phyloP scores from a whole-genome alignment of 805 yeast species.

The Wickerhamiella vanderwaltii region DNA sequence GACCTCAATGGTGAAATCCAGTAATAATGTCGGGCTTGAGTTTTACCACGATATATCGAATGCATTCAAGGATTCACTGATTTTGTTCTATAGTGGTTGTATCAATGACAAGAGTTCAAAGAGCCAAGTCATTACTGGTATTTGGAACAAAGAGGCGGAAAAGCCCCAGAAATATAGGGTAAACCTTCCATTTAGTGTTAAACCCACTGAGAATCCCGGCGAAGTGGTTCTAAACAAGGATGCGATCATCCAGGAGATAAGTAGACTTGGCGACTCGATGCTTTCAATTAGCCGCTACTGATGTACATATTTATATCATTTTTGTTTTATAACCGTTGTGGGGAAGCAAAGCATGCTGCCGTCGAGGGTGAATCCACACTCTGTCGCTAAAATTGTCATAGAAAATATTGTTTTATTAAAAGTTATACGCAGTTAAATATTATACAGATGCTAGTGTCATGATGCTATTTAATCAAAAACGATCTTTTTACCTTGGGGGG shows the following conservation, averaged over 20 bases:
- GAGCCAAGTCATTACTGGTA: constrained; percentile 56
- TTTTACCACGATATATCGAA: constrained; percentile 48
- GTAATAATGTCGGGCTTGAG: constrained; percentile 49
- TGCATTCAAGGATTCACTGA: constrained; percentile 52
- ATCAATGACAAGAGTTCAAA: constrained; percentile 29
- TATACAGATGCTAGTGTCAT: background rate
- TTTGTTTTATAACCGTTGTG: background rate
- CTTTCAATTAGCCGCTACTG: constrained; percentile 19
- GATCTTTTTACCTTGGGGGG: constrained; percentile 21
- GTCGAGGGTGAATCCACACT: no score
- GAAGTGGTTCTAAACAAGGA: constrained; percentile 45
- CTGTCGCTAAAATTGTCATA: no score
- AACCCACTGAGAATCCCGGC: constrained; percentile 22
- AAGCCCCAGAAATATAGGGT: constrained; percentile 62
- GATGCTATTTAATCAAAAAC: constrained; percentile 15
- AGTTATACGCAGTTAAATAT: no score
- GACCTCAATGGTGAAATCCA: constrained; percentile 27
- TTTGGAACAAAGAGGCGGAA: constrained; percentile 58
- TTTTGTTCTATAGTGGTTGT: constrained; percentile 51
- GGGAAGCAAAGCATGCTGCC: background rate
- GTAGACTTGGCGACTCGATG: constrained; percentile 31
- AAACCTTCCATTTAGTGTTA: constrained; percentile 60
- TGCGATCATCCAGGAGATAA: constrained; percentile 61
- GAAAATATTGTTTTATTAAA: no score
- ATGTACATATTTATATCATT: constrained; percentile 10